Base-by-base conservation (phyloP, 1,284 basidiomycete genomes). In the Ceratobasidium sp. region DNA sequence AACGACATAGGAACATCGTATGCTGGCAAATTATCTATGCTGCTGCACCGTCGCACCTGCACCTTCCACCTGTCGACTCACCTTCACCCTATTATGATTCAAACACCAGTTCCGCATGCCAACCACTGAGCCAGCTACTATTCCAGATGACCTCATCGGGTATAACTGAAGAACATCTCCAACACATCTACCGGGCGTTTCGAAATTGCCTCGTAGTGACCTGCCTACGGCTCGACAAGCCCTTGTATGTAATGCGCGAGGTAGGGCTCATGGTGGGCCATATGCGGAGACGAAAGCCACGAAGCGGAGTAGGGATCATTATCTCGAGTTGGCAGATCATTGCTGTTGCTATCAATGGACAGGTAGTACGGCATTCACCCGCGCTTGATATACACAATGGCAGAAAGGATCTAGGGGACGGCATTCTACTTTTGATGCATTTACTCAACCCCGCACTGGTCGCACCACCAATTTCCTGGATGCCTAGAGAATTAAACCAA, bases 351-450 rank as follows among this genome's bases (percentile, higher is more conserved):
- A 51, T 56, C 51, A 36, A 67, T 17, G 63, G 29, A 11, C 14
- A 31, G 22, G 45, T 17, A 8, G 65, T 67, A 41, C 65, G 50
- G 14, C 65, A 56, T 19, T 67, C 65, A 7, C 65, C 65, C 9
- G 65, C 27, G 3, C n/a, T 67, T 1, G 22, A 54, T 17, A 27
- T 67, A 15, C 65, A 56, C 47, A 48, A 65, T 22, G 31, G 41
- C 51, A 44, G 33, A 56, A 51, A 53, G 2, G 51, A 53, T 11
- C 17, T 67, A n/a, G 31, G 36, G 27, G 50, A 67, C 27, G 65
- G 65, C 9, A 17, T 44, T 15, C 27, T 67, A 14, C 33, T 67
- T 2, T 14, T 56, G 33, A 29, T 44, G 17, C 53, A 67, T 47
- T 22, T 67, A 24, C 51, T 67, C 29, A 56, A 33, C 31, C 65